Evolutionary conservation across 805 yeast species (phyloP).

Genomic region (Komagataella mondaviorum): DNA sequence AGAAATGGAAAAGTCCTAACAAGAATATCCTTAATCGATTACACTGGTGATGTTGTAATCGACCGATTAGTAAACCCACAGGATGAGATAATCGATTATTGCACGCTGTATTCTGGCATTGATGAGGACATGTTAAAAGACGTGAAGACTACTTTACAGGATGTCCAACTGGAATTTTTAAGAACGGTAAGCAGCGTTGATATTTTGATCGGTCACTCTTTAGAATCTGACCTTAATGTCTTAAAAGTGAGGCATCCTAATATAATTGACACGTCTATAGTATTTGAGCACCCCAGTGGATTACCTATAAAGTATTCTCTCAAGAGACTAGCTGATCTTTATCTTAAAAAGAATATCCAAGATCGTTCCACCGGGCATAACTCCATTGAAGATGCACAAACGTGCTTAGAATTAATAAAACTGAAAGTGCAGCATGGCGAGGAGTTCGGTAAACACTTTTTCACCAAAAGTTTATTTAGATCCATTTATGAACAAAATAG

Average conservation of each 20-base stretch:
- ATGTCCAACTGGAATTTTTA: slow-evolving; percentile 49
- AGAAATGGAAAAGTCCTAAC: slow-evolving; percentile 55
- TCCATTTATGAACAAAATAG: too few relatives aligned
- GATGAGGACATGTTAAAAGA: slow-evolving; percentile 50
- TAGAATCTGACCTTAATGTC: slow-evolving; percentile 70
- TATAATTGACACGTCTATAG: slow-evolving; percentile 69
- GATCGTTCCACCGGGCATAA: slow-evolving; percentile 61
- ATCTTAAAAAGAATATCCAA: slow-evolving; percentile 51
- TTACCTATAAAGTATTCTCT: slow-evolving; percentile 72
- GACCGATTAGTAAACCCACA: slow-evolving; percentile 74
- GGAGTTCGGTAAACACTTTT: slow-evolving; percentile 38
- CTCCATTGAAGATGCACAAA: slow-evolving; percentile 71
- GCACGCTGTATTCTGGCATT: slow-evolving; percentile 80
- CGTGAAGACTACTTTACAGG: slow-evolving; percentile 51
- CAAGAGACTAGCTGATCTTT: slow-evolving; percentile 49
- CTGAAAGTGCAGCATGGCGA: slow-evolving; percentile 56
- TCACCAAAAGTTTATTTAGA: too few relatives aligned
- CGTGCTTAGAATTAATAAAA: slow-evolving; percentile 69
- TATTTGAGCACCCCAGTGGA: slow-evolving; percentile 73
- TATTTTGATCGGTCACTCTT: slow-evolving; percentile 76
- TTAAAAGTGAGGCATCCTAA: slow-evolving; percentile 58
- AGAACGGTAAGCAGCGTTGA: slow-evolving; percentile 40
- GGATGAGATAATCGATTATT: slow-evolving; percentile 62
- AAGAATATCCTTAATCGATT: slow-evolving; percentile 62
- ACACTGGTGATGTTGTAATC: slow-evolving; percentile 41